Conservation (phyloP, 176 grass and related monocot species). For the Phoenix roebelenii region DNA sequence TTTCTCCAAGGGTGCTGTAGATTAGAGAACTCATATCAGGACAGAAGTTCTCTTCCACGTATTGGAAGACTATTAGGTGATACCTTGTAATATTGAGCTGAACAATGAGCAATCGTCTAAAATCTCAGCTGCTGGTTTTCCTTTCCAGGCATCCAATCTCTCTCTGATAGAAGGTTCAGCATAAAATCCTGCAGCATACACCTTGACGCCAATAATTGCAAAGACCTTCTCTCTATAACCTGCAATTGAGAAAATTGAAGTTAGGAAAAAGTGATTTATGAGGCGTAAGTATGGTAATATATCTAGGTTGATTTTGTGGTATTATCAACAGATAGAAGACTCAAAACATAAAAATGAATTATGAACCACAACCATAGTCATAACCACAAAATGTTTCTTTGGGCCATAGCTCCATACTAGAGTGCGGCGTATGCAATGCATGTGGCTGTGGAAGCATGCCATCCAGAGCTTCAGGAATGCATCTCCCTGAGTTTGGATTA, state of each 20-base stretch:
- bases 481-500: no score
- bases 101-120: conserved; percentile 56
- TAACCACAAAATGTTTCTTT: no score
- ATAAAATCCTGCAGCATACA: conserved; percentile 83
- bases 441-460: no score
- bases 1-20: conserved; percentile 61
- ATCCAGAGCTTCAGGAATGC: no score
- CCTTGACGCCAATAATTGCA: conserved; percentile 63
- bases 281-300: not conserved
- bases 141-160: conserved; percentile 36
- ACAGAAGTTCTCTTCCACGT: not conserved
- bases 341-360: no score
- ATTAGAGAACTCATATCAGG: conserved; percentile 24
- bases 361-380: no score
- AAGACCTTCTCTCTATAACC: conserved; percentile 94
- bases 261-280: conserved; percentile 19
- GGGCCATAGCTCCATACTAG: no score
- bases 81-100: conserved; percentile 65
- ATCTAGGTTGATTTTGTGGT: not conserved
- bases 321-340: not conserved
- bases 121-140: conserved; percentile 30
- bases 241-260: conserved; percentile 33
- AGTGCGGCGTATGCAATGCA: no score
- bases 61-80: conserved; percentile 1
- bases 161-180: conserved; percentile 35